Percentiles rank a stretch among this genome's conserved stretches.
Evolutionary conservation across 441 rosid species (phyloP).

Genomic region (Euphorbia corollata): DNA sequence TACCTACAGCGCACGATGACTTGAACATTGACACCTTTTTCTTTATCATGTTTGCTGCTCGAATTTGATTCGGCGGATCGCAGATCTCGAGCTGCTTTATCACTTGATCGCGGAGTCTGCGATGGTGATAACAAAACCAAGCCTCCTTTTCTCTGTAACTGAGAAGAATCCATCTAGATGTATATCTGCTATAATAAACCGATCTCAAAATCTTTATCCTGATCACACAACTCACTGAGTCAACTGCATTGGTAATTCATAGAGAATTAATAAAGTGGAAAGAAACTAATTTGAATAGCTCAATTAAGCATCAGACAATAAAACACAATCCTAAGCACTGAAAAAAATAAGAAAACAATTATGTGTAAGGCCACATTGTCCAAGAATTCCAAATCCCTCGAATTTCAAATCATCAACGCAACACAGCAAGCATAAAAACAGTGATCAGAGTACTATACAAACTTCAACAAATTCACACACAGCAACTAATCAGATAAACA

Average conservation of each 20-base stretch:
- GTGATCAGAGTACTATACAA: constrained; percentile 2
- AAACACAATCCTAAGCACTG: background rate
- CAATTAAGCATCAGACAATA: background rate
- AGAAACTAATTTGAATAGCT: background rate
- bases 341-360: background rate
- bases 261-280: background rate
- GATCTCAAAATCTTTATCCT: background rate
- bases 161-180: constrained; percentile 46
- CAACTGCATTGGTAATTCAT: background rate
- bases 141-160: constrained; percentile 52
- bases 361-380: background rate
- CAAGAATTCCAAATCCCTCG: constrained; percentile 1
- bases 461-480: background rate
- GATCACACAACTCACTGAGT: constrained; percentile 4
- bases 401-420: background rate
- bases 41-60: constrained; percentile 62
- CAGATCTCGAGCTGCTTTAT: constrained; percentile 72
- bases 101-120: constrained; percentile 84
- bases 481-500: background rate
- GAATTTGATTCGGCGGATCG: constrained; percentile 70
- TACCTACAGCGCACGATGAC: constrained; percentile 97
- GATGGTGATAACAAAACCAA: constrained; percentile 66
- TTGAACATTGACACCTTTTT: constrained; percentile 93
- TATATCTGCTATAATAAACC: background rate
- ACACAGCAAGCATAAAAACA: background rate